Percentiles rank a stretch among this genome's conserved stretches.
Evolutionary conservation across 2,329 filamentous ascomycete species (phyloP).

Genomic region (Sphaerulina musiva): DNA sequence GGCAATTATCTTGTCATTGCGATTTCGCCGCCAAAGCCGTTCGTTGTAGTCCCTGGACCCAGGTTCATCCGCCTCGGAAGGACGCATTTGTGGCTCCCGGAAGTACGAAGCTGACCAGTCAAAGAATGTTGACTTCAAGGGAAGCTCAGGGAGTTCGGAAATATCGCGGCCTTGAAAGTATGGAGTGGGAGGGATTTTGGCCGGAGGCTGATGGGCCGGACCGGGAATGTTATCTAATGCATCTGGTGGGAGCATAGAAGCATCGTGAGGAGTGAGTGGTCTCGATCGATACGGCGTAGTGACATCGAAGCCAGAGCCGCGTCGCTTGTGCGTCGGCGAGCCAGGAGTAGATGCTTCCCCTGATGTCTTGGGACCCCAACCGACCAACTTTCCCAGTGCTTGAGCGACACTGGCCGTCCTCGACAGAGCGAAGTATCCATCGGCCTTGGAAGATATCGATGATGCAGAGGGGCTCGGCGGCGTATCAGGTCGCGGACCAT

Average conservation of each 20-base stretch:
- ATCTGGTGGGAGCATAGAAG: conserved; percentile 55
- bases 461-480: conserved; percentile 39
- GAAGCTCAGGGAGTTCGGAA: conserved; percentile 57
- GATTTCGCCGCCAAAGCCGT: conserved; percentile 81
- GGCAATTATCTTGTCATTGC: conserved; percentile 85
- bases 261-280: conserved; percentile 31
- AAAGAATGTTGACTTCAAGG: conserved; percentile 74
- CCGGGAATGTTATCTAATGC: conserved; percentile 55
- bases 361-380: conserved; percentile 28
- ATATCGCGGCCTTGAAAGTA: conserved; percentile 61
- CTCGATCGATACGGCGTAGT: conserved; percentile 39
- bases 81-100: conserved; percentile 96
- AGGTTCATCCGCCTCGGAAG: conserved; percentile 89
- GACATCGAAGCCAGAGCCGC: conserved; percentile 21
- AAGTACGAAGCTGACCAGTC: conserved; percentile 98
- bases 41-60: conserved; percentile 96
- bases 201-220: conserved; percentile 58
- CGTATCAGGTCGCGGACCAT: conserved; percentile 45
- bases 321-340: conserved; percentile 25
- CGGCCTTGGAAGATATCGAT: conserved; percentile 44
- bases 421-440: conserved; percentile 57
- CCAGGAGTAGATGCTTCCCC: conserved; percentile 21
- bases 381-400: conserved; percentile 57
- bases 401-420: conserved; percentile 60
- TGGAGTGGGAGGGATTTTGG: conserved; percentile 71